Conservation (phyloP, 2,329 filamentous ascomycete genomes). For the Tolypocladium nubicola region DNA sequence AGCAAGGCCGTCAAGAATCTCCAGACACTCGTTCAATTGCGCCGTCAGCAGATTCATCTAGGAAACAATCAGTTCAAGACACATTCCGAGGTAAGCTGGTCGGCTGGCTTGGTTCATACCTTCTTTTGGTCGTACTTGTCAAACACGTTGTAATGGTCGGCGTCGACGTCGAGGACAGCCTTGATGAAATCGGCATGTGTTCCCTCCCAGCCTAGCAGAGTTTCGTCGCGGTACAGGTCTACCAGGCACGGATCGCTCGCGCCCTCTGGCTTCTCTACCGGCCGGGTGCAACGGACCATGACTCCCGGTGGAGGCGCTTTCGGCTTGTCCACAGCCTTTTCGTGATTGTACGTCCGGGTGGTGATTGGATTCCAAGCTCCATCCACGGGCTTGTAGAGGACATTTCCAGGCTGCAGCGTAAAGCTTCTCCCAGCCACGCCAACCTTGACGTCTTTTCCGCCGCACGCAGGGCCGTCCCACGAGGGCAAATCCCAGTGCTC, state of each 20-base stretch:
- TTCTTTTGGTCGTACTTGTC: constrained; percentile 5
- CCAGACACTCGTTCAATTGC: constrained; percentile 4
- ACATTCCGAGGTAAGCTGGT: neutral
- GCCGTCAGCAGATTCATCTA: constrained; percentile 6
- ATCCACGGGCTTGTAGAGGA: constrained; percentile 11
- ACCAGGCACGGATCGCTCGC: constrained; percentile 8
- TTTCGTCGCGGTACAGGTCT: constrained; percentile 14
- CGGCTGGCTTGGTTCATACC: neutral
- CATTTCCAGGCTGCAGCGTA: constrained; percentile 6
- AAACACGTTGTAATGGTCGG: constrained; percentile 17
- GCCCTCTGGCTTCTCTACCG: constrained; percentile 2
- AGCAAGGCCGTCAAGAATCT: constrained; percentile 3
- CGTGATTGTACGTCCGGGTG: constrained; percentile 1
- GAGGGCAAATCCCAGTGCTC: constrained; percentile 15
- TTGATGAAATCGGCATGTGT: constrained; percentile 16
- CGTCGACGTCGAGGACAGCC: constrained; percentile 15
- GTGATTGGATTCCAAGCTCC: constrained; percentile 9
- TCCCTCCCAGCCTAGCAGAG: constrained; percentile 17
- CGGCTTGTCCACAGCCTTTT: neutral
- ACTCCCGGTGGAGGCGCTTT: constrained; percentile 13
- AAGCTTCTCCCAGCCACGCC: constrained; percentile 8
- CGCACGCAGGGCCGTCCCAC: constrained; percentile 10
- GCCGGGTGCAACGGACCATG: constrained; percentile 11
- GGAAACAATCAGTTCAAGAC: neutral
- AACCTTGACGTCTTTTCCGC: constrained; percentile 5